Conservation (phyloP, 2,329 filamentous ascomycete species). For the Pseudogymnoascus sp. region DNA sequence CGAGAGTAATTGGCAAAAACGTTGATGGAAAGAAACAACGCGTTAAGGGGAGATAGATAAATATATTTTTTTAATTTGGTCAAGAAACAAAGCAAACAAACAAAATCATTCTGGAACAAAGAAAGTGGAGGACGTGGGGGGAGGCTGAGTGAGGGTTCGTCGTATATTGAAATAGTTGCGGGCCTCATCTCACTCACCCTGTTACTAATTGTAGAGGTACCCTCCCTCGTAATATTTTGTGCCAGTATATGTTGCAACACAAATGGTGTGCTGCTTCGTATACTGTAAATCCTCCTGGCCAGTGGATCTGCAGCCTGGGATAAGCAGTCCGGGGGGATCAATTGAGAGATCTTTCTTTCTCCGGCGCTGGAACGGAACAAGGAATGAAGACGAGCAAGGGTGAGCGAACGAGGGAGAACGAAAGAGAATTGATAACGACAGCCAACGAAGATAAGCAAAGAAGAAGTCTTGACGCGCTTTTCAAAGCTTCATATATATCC, state of each 20-base stretch:
- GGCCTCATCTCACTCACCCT: background rate
- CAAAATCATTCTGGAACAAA: background rate
- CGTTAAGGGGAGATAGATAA: background rate
- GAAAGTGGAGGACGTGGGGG: background rate
- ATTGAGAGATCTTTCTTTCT: background rate
- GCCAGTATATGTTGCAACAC: background rate
- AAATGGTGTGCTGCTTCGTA: background rate
- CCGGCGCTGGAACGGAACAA: background rate
- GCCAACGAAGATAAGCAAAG: background rate
- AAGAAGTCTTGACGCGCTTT: background rate
- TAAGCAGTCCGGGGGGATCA: background rate
- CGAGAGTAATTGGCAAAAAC: background rate
- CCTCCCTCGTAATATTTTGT: background rate
- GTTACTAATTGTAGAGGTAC: slow-evolving; percentile 1
- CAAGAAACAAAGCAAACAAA: background rate
- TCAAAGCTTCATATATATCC: background rate
- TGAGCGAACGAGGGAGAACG: background rate
- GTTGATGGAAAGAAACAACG: background rate
- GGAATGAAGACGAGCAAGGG: background rate
- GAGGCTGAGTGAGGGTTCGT: background rate
- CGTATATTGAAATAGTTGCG: slow-evolving; percentile 5
- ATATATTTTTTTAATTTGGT: background rate
- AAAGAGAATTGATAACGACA: background rate
- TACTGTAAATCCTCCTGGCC: background rate
- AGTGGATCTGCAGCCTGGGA: background rate